Conservation (phyloP, 441 rosid genomes). For the Pelargonium fulgidum region DNA sequence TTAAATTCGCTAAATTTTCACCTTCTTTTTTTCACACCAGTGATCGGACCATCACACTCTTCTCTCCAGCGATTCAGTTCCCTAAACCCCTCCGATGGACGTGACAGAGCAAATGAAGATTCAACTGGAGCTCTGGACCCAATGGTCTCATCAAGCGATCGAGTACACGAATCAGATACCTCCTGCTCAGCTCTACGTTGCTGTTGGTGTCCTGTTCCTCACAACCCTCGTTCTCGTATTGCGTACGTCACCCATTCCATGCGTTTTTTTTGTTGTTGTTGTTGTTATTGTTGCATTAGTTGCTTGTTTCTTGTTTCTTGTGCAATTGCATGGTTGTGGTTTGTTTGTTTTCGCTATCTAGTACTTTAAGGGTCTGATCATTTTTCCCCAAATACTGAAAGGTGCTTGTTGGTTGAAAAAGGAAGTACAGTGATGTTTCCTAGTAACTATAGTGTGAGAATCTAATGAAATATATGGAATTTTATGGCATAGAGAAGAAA, state of each 20-base stretch:
- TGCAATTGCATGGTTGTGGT: no score
- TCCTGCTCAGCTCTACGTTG: constrained; percentile 55
- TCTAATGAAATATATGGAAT: no score
- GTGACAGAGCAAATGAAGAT: constrained; percentile 53
- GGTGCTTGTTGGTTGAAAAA: no score
- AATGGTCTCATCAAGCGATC: constrained; percentile 40
- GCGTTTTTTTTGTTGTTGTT: no score
- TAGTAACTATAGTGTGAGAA: no score
- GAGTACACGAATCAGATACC: constrained; percentile 47
- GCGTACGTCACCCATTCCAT: constrained; percentile 29
- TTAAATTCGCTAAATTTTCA: background rate
- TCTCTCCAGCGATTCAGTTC: background rate
- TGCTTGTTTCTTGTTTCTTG: background rate
- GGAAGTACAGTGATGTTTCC: no score
- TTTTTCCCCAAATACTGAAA: no score
- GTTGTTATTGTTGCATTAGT: background rate
- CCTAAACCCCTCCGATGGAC: constrained; percentile 35
- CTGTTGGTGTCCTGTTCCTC: constrained; percentile 44
- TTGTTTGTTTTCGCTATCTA: no score
- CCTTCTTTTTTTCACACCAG: background rate
- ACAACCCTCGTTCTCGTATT: constrained; percentile 48
- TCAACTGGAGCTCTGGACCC: constrained; percentile 31
- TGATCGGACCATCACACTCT: background rate
- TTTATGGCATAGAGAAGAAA: no score
- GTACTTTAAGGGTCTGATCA: no score